Evolutionary conservation across 176 grass and related monocot genomes (phyloP).

Genomic region (Oryza meyeriana): DNA sequence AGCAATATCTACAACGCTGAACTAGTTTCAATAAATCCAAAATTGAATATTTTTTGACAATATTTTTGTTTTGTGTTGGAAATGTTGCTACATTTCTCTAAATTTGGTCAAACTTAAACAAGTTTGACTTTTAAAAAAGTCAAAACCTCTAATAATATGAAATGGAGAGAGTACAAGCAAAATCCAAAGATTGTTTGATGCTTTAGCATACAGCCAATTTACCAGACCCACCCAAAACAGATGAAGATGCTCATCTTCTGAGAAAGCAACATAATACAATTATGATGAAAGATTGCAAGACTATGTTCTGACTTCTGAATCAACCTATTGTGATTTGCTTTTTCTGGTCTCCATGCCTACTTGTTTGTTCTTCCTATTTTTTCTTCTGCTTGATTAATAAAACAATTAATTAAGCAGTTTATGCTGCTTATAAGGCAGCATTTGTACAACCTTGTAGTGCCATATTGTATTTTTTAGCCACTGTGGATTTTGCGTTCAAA

Average conservation of each 20-base stretch:
- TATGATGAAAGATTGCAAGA: neutral
- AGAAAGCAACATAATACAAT: neutral
- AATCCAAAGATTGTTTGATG: neutral
- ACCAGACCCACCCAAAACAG: neutral
- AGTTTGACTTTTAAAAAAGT: neutral
- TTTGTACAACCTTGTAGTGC: neutral
- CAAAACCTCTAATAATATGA: too few relatives aligned
- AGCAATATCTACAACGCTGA: too few relatives aligned
- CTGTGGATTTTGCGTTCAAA: neutral
- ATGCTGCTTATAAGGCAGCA: neutral
- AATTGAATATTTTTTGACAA: too few relatives aligned
- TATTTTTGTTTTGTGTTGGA: too few relatives aligned
- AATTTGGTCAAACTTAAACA: neutral
- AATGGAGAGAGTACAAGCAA: too few relatives aligned
- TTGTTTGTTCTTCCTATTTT: neutral
- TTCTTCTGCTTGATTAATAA: neutral
- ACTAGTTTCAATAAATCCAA: too few relatives aligned
- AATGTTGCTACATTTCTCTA: too few relatives aligned
- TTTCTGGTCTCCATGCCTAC: neutral
- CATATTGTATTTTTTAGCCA: neutral
- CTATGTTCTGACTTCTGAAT: neutral
- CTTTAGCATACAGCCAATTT: neutral
- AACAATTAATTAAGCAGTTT: constrained; percentile 1
- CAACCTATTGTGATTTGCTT: neutral
- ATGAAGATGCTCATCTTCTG: neutral